Evolutionary conservation across 139 green algal genomes (phyloP).

Genomic region (Picochlorum sp.): DNA sequence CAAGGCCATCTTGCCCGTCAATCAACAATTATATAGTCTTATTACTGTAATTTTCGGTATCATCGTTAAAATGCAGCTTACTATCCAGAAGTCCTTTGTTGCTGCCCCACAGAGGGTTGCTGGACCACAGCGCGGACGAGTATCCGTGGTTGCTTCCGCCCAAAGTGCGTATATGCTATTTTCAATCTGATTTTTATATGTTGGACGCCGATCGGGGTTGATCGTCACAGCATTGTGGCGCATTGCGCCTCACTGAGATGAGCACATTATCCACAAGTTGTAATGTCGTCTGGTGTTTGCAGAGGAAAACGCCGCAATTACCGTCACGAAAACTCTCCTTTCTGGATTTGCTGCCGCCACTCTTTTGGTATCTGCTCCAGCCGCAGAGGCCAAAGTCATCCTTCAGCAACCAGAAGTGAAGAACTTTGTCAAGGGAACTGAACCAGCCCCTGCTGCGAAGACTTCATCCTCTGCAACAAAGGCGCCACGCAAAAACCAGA

Average conservation of each 20-base stretch:
- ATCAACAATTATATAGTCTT: too few species aligned
- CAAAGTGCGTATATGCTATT: not conserved
- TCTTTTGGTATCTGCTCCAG: not conserved
- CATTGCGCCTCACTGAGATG: not conserved
- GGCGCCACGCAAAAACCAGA: conserved; percentile 24
- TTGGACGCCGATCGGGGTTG: too few species aligned
- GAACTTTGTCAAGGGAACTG: conserved; percentile 27
- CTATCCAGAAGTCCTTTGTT: not conserved
- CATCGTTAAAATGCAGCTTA: not conserved
- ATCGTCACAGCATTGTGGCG: too few species aligned
- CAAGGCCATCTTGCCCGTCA: too few species aligned
- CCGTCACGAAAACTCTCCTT: not conserved
- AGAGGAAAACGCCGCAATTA: not conserved
- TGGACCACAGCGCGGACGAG: not conserved
- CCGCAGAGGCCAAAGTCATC: conserved; percentile 19
- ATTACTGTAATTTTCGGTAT: too few species aligned
- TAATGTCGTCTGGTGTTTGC: not conserved
- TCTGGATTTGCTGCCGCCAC: conserved; percentile 13
- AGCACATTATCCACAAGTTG: not conserved
- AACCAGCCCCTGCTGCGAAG: conserved; percentile 12
- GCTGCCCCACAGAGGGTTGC: conserved; percentile 2
- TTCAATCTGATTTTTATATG: too few species aligned
- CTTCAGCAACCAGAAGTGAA: conserved; percentile 29
- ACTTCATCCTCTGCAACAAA: not conserved
- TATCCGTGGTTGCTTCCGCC: not conserved